Evolutionary conservation across 371 early-diverging fungal genomes (phyloP), one percentile per base, ranked within the genome.

Genomic region (Phascolomyces articulosus): DNA sequence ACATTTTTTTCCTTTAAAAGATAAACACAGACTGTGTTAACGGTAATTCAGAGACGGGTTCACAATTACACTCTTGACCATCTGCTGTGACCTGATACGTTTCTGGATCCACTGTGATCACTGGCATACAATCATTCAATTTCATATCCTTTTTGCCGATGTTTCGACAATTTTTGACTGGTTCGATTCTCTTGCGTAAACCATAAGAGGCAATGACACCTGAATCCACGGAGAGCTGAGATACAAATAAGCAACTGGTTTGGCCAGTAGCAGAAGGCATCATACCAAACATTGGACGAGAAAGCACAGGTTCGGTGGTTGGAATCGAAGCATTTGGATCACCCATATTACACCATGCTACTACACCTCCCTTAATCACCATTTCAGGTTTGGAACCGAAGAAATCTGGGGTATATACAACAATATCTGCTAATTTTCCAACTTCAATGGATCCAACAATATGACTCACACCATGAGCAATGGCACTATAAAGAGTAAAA

Each of bases 371-470:
- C 74, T 97, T 97, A 53, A 96, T 70, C 20, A 97, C 85, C 0
- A 95, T 68, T 2, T 88, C 82, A 0, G 97, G 96, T 56, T 96
- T 96, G 27, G 90, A 75, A 4, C 97, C 97, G 84, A 97, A 97
- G 73, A 86, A 88, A 44, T 81, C 85, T 6, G 96, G 95, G 9
- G 82, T 71, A 74, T 90, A 97, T 69, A 93, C 82, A 13, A 95
- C 95, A 47, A 97, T 71, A 70, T 97, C 97, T 0, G 97, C 97
- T 28, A 96, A 65, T 70, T 95, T 96, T 58, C 95, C 96, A 9
- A 92, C 91, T 73, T 96, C 95, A 56, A 97, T 86, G 4, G 95
- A 95, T 3, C 97, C 96, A 4, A 96, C 85, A n/a, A 94, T 23
- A 73, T 95, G 96, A 40, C 89, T 76, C n/a, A 95, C 69, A 54